Percentiles rank a stretch among this genome's conserved stretches.
These are phyloP conservation scores for Colletotrichum euphorbiae DNA, from an alignment of 2,329 filamentous ascomycete genomes.

Conservation along the genomic window DNA sequence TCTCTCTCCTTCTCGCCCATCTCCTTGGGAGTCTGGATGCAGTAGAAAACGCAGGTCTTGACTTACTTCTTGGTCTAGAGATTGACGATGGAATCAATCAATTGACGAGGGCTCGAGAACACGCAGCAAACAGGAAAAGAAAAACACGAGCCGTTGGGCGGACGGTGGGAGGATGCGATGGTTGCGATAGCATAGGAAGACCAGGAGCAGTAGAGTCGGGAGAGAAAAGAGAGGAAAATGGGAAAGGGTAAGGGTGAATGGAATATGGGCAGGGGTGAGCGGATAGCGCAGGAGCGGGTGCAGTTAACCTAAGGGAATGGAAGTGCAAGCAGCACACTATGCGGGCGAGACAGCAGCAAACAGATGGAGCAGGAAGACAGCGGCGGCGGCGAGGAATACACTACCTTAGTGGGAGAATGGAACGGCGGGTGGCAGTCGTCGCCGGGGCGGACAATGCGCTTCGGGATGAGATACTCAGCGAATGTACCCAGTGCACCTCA, in stretches of 20 bases:
- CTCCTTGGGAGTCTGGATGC: not conserved
- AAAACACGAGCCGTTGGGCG: slow-evolving; percentile 39
- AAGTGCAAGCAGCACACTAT: slow-evolving; percentile 3
- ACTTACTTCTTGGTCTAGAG: slow-evolving; percentile 29
- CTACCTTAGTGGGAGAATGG: too few species aligned
- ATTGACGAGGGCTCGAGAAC: slow-evolving; percentile 29
- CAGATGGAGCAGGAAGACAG: not conserved
- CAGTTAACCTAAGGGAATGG: not conserved
- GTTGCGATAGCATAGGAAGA: slow-evolving; percentile 38
- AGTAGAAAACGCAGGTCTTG: not conserved
- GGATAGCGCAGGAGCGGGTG: slow-evolving; percentile 28
- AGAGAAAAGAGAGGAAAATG: slow-evolving; percentile 42
- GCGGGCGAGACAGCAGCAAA: not conserved
- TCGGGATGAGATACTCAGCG: slow-evolving; percentile 13
- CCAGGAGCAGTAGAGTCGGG: slow-evolving; percentile 39
- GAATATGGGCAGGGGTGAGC: slow-evolving; percentile 37
- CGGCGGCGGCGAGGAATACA: not conserved
- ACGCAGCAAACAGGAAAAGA: slow-evolving; percentile 41
- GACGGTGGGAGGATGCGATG: slow-evolving; percentile 40
- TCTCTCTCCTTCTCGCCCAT: slow-evolving; percentile 2
- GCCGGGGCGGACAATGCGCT: slow-evolving; percentile 36
- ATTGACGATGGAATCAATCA: slow-evolving; percentile 29
- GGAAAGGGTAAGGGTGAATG: slow-evolving; percentile 38
- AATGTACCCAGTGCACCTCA: slow-evolving; percentile 13
- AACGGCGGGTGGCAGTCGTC: slow-evolving; percentile 30